Evolutionary conservation across 192 early-diverging fungal genomes (phyloP), one percentile per base, ranked within the genome.

Genomic region (Dissophora ornata): DNA sequence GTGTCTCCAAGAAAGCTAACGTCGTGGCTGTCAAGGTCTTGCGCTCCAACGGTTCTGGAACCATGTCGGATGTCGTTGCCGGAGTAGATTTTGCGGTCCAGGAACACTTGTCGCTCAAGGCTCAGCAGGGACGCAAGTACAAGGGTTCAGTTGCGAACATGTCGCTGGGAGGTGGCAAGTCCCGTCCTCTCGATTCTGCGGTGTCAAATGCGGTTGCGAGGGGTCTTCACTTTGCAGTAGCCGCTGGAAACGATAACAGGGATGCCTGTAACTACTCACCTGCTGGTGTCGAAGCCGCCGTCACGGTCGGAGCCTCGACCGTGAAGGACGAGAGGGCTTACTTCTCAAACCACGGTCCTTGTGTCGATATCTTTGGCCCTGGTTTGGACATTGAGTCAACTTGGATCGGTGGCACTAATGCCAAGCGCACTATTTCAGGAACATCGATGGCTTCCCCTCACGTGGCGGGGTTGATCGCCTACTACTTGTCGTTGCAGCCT

Each of bases 321-420:
- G 86, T 87, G 32, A 80, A 81, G 24, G 97, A 99, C 79, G 84
- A 90, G 51, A 85, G 94, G 42, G 98, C 79, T 49, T 95, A 89
- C 46, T 93, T 92, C 73, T 93, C 90, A 2, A 95, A 94, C 85
- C 80, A 90, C 55, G 93, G 93, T 34, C 45, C 44, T 3, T 95
- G 93, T 79, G 95, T 98, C 18, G 96, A 99, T 79, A 90, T 99
- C 34, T 97, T 97, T 81, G 97, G 92, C 32, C 98, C 98, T 52
- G 95, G 97, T 28, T 81, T 88, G 29, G 86, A 86, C 36, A 71
- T 86, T 29, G 44, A 69, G 30, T 79, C 75, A 22, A 57, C 85
- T 15, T 89, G 87, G 87, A 92, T 88, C 69, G 89, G 87, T 44
- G 86, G 87, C 80, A 83, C 86, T 54, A 85, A 65, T 62, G 86